A percentile compares a stretch with the other conserved stretches of the same genome.
Evolutionary conservation across 2,329 filamentous ascomycete genomes (phyloP).

Genomic region (Trichoderma cornu-damae): DNA sequence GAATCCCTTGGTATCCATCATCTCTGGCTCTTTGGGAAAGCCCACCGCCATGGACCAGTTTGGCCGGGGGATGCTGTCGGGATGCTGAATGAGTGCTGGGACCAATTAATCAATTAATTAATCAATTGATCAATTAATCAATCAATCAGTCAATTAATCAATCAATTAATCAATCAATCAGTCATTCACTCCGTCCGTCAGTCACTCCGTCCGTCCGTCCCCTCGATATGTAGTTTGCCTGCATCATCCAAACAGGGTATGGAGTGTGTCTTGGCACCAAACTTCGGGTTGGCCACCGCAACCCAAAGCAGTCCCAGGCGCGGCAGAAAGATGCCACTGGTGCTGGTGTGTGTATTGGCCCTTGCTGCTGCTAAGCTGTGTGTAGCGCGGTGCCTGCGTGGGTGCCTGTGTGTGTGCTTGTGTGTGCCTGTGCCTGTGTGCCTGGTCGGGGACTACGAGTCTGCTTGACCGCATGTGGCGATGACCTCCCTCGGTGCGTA

Average conservation of each 20-base stretch:
- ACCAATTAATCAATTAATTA: not conserved
- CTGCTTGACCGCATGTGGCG: too few relatives aligned
- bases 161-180: not conserved
- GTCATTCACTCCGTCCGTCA: not conserved
- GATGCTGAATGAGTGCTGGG: not conserved
- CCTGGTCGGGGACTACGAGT: not conserved
- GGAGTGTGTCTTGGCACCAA: not conserved
- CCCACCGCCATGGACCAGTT: too few relatives aligned
- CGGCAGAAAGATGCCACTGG: not conserved
- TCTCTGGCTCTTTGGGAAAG: too few relatives aligned
- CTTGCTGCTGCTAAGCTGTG: too few relatives aligned
- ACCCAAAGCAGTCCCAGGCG: too few relatives aligned
- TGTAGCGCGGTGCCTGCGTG: too few relatives aligned
- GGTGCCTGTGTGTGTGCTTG: too few relatives aligned
- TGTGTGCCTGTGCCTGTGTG: not conserved
- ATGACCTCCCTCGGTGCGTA: not conserved
- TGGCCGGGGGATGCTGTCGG: not conserved
- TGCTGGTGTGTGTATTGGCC: too few relatives aligned
- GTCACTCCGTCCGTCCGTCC: not conserved
- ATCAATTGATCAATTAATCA: not conserved
- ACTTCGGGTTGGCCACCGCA: too few relatives aligned
- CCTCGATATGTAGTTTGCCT: not conserved
- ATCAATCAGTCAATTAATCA: not conserved
- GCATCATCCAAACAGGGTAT: too few relatives aligned
- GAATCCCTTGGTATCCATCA: too few relatives aligned